These are phyloP conservation scores for Ustilago trichophora DNA, from an alignment of 1,284 basidiomycete species.

Conservation along the genomic window DNA sequence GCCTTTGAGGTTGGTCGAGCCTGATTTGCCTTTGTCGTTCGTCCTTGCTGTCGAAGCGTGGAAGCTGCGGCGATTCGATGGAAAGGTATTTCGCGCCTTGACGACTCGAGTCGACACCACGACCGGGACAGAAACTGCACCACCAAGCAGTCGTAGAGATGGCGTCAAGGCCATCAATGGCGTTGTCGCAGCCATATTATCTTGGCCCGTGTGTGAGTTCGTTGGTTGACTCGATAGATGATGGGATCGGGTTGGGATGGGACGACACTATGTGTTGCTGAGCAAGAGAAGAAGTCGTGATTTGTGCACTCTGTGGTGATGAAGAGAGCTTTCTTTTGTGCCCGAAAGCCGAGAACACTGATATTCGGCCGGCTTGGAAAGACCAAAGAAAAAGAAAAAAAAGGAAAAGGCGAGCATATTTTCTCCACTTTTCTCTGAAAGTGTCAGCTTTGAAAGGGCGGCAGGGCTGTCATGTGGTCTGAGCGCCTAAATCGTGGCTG, in stretches of 20 bases:
- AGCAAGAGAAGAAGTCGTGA: not conserved
- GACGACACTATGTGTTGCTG: too few species aligned
- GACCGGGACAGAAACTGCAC: not conserved
- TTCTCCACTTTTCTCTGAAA: constrained; percentile 9
- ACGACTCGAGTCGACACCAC: constrained; percentile 8
- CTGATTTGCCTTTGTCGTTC: constrained; percentile 5
- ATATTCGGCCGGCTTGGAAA: constrained; percentile 26
- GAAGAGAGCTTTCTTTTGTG: not conserved
- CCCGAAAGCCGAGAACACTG: constrained; percentile 27
- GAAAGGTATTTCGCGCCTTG: too few species aligned
- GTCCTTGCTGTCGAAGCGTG: constrained; percentile 1
- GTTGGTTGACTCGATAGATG: too few species aligned
- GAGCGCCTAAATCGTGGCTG: not conserved
- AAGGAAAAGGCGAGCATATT: too few species aligned
- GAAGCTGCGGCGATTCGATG: not conserved
- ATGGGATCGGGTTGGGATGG: too few species aligned
- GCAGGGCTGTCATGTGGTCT: constrained; percentile 2
- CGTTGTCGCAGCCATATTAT: not conserved
- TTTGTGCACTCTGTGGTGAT: not conserved
- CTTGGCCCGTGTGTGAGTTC: too few species aligned
- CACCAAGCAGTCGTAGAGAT: constrained; percentile 8
- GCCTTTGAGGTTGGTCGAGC: constrained; percentile 10
- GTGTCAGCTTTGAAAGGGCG: too few species aligned
- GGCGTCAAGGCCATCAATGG: constrained; percentile 8
- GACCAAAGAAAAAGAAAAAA: not conserved